Evolutionary conservation across 2,329 filamentous ascomycete genomes (phyloP), one percentile per base, ranked within the genome.

Genomic region (Pseudogymnoascus sp.): DNA sequence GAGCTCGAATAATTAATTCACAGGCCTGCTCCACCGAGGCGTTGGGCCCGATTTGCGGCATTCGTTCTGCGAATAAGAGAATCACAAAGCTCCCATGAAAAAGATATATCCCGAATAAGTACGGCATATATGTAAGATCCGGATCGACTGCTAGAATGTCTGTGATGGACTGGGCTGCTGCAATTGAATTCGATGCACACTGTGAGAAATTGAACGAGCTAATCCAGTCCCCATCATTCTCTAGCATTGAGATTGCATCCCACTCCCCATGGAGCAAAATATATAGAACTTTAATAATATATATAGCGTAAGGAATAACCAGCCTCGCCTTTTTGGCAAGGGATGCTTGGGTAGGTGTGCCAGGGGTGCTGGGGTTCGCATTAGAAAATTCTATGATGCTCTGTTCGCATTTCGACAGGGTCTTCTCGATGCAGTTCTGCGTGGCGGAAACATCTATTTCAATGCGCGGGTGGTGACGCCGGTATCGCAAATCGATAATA

Each of bases 71-170:
- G 60, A 82, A 79, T 0, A 82, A 69, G 2, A 82, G 71, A 5
- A 82, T 71, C 18, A 81, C 77, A 59, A 82, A 80, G 65, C 79
- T 81, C 0, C 80, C 79, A 60, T 81, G 79, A 3, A 82, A 72
- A 0, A 82, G 72, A 63, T 82, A 83, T 6, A 82, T 81, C 0
- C 80, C 79, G 61, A 82, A 81, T 2, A 82, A 72, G 66, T 81
- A 82, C 1, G 80, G 79, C 78, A 82, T 82, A 61, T 82, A 82
- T 0, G 76, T 77, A 34, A 82, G 72, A 65, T 82, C 79, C 2
- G 78, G 78, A 65, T 82, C 80, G n/a, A 77, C 72, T 1, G 74
- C 71, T 5, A 82, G 71, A 61, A 82, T 81, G 7, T 76, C 72
- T 12, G 75, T 77, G 14, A 82, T 75, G 1, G 77, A 77, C 46